Evolutionary conservation across 1,139 yeast genomes (phyloP).

Genomic region (Sugiyamaella xylanicola): DNA sequence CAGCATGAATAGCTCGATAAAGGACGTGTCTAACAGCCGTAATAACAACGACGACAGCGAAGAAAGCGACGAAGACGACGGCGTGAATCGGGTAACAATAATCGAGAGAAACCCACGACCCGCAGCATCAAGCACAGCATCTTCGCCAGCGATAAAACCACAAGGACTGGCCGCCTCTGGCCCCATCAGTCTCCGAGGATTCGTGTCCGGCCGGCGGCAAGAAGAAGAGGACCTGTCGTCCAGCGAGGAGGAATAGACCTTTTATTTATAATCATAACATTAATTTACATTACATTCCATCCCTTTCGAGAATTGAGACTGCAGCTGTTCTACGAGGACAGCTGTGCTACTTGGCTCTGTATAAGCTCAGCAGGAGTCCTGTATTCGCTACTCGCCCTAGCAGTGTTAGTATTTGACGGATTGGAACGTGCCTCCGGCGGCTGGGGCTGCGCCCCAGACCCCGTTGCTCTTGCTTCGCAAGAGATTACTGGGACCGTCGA

Average conservation of each 20-base stretch:
- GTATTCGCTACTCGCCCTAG: too few relatives aligned
- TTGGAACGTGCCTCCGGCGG: constrained; percentile 1
- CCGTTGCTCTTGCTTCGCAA: background rate
- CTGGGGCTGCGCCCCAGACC: constrained; percentile 2
- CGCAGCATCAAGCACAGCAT: constrained; percentile 19
- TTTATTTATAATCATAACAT: background rate
- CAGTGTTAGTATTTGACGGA: too few relatives aligned
- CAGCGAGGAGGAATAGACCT: constrained; percentile 34
- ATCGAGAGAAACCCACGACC: constrained; percentile 17
- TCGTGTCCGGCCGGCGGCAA: constrained; percentile 26
- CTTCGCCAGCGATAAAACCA: constrained; percentile 14
- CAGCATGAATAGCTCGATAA: constrained; percentile 23
- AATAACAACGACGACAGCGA: constrained; percentile 22
- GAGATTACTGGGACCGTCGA: background rate
- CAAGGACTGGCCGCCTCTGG: constrained; percentile 19
- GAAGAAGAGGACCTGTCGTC: constrained; percentile 37
- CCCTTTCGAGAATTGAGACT: background rate
- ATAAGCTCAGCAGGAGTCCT: too few relatives aligned
- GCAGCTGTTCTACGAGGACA: background rate
- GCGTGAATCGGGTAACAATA: constrained; percentile 17
- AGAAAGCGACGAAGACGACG: constrained; percentile 28
- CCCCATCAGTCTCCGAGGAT: constrained; percentile 33
- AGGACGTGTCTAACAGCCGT: constrained; percentile 24
- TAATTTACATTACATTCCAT: background rate
- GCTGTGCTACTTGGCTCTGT: too few relatives aligned